Evolutionary conservation across 371 early-diverging fungal genomes (phyloP).

Genomic region (Lichtheimia ramosa): DNA sequence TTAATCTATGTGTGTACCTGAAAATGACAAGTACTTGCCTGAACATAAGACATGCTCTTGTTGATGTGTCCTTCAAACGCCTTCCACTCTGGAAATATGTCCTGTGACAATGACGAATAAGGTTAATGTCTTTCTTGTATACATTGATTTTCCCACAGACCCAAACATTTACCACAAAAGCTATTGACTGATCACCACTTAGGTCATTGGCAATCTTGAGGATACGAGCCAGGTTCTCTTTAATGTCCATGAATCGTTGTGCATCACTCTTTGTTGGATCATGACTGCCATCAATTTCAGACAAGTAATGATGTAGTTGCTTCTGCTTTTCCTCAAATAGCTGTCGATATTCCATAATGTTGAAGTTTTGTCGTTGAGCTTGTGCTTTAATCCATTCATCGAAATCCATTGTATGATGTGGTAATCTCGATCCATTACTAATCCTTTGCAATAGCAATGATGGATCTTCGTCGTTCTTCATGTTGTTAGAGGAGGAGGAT

Average conservation of each 20-base stretch:
- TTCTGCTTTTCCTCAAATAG: constrained; percentile 20
- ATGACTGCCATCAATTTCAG: constrained; percentile 15
- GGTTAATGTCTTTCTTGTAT: no score
- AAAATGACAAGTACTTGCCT: constrained; percentile 20
- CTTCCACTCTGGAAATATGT: constrained; percentile 46
- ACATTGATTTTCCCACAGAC: neutral
- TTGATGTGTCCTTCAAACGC: constrained; percentile 31
- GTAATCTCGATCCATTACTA: no score
- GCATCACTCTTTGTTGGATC: constrained; percentile 18
- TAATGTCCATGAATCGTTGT: constrained; percentile 25
- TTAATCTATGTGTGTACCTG: neutral
- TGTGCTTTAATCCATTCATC: constrained; percentile 20
- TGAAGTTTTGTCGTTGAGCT: constrained; percentile 17
- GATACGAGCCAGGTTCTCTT: constrained; percentile 26
- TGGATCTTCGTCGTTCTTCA: constrained; percentile 1
- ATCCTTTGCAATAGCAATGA: neutral
- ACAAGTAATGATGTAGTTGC: constrained; percentile 21
- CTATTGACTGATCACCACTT: constrained; percentile 32
- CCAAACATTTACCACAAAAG: constrained; percentile 28
- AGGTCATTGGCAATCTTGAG: constrained; percentile 34
- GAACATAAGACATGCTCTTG: constrained; percentile 34
- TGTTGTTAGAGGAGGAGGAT: neutral
- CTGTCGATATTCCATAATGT: constrained; percentile 14
- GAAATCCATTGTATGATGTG: constrained; percentile 12
- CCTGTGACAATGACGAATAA: constrained; percentile 9